phyloP scores from a whole-genome alignment of 2,329 filamentous ascomycete genomes.

The Alternaria conjuncta region DNA sequence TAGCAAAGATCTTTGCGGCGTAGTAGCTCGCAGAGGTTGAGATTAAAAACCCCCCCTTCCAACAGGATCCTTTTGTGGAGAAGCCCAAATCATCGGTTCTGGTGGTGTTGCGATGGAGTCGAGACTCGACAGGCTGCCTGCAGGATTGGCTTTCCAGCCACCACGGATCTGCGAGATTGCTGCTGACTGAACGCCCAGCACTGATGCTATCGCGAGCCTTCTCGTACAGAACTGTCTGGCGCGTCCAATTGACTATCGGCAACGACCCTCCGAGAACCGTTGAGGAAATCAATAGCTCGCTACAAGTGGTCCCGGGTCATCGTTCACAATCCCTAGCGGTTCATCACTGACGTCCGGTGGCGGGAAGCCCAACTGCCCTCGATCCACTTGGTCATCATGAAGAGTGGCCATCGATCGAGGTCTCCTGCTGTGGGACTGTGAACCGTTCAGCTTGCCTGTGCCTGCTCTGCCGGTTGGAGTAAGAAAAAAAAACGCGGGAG shows the following conservation, averaged over 20 bases:
- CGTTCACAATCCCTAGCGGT: not conserved
- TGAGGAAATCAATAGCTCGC: not conserved
- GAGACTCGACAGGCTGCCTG: not conserved
- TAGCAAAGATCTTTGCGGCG: slow-evolving; percentile 9
- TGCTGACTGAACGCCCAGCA: slow-evolving; percentile 1
- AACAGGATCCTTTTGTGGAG: not conserved
- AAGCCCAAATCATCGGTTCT: not conserved
- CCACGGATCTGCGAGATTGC: slow-evolving; percentile 2
- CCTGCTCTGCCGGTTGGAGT: not conserved
- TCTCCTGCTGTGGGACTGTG: not conserved
- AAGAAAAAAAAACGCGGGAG: not conserved
- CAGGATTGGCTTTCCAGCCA: slow-evolving; percentile 4
- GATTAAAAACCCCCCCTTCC: slow-evolving; percentile 1
- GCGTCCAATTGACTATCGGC: not conserved
- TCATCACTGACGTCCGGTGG: slow-evolving; percentile 9
- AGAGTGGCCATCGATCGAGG: not conserved
- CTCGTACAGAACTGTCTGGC: not conserved
- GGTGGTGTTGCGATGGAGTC: slow-evolving; percentile 3
- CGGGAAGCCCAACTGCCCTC: slow-evolving; percentile 9
- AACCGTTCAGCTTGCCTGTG: slow-evolving; percentile 1
- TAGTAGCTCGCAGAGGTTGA: slow-evolving; percentile 2
- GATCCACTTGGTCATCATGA: not conserved
- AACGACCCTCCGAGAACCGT: not conserved
- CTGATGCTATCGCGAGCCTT: not conserved
- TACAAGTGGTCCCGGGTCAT: not conserved